Evolutionary conservation across 352 stramenopile genomes (phyloP).

Genomic region (Globisporangium middletonii): DNA sequence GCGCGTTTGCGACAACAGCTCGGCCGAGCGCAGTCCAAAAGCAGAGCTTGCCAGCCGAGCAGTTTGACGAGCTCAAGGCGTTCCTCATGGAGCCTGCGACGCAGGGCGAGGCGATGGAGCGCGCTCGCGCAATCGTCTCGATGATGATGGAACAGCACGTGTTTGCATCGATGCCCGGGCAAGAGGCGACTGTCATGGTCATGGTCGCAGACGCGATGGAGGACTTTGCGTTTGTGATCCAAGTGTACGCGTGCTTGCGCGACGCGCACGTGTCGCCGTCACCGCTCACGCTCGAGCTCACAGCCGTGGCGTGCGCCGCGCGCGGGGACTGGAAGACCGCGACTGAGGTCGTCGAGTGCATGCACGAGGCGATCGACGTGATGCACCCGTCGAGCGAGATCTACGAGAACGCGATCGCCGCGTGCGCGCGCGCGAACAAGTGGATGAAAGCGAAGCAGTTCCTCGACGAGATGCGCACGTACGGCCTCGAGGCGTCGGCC

Average conservation of each 20-base stretch:
- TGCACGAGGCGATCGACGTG: constrained; percentile 58
- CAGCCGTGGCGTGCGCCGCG: constrained; percentile 45
- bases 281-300: constrained; percentile 63
- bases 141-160: constrained; percentile 55
- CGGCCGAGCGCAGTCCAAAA: not conserved
- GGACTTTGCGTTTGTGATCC: constrained; percentile 43
- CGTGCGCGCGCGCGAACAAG: constrained; percentile 44
- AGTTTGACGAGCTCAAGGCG: constrained; percentile 59
- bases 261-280: constrained; percentile 52
- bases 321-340: constrained; percentile 48
- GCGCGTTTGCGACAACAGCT: not conserved
- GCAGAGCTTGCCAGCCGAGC: constrained; percentile 16
- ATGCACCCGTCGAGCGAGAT: constrained; percentile 65
- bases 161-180: constrained; percentile 56
- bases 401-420: constrained; percentile 65
- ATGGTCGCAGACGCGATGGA: constrained; percentile 67
- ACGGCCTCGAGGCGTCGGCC: constrained; percentile 43
- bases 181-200: constrained; percentile 72
- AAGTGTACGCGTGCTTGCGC: constrained; percentile 54
- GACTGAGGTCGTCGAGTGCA: constrained; percentile 60
- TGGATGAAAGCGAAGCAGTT: constrained; percentile 72
- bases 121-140: constrained; percentile 34
- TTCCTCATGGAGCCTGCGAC: constrained; percentile 46
- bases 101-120: constrained; percentile 22
- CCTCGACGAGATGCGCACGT: constrained; percentile 51